phyloP scores from a whole-genome alignment of 352 stramenopile genomes.

The Pythium rishiriense region DNA sequence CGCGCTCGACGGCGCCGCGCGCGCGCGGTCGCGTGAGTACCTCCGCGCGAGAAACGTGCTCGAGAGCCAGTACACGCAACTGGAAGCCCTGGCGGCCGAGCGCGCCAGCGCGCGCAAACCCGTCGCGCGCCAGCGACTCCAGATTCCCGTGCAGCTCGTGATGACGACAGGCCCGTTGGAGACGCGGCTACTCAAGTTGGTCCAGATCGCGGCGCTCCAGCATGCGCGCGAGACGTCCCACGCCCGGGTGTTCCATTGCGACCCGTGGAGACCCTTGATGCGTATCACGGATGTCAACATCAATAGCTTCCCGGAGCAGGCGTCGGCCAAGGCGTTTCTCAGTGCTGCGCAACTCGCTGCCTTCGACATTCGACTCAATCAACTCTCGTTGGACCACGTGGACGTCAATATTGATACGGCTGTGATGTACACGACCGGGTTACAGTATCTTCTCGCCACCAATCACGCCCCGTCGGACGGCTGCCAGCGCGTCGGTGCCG shows the following conservation, averaged over 20 bases:
- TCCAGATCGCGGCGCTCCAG: slow-evolving; percentile 7
- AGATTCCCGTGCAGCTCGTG: slow-evolving; percentile 2
- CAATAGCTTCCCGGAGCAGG: neutral
- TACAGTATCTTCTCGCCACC: slow-evolving; percentile 1
- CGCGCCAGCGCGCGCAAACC: neutral
- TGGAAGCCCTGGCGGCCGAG: neutral
- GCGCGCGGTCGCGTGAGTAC: slow-evolving; percentile 8
- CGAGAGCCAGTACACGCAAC: neutral
- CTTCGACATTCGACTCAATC: neutral
- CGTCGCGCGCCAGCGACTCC: neutral
- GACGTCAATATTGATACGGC: slow-evolving; percentile 2
- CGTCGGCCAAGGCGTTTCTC: slow-evolving; percentile 10
- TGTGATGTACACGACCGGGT: slow-evolving; percentile 2
- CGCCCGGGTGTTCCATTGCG: neutral
- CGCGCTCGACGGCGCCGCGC: neutral
- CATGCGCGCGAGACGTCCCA: neutral
- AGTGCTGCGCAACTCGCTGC: neutral
- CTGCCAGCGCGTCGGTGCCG: neutral
- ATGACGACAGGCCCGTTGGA: slow-evolving; percentile 3
- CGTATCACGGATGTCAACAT: slow-evolving; percentile 3
- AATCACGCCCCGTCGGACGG: too few species aligned
- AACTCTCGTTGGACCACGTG: neutral
- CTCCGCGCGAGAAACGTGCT: slow-evolving; percentile 6
- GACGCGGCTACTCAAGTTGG: slow-evolving; percentile 1
- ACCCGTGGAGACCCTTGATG: slow-evolving; percentile 9